Base-by-base conservation (phyloP, 306 rosid genomes). In the Castanea sativa region DNA sequence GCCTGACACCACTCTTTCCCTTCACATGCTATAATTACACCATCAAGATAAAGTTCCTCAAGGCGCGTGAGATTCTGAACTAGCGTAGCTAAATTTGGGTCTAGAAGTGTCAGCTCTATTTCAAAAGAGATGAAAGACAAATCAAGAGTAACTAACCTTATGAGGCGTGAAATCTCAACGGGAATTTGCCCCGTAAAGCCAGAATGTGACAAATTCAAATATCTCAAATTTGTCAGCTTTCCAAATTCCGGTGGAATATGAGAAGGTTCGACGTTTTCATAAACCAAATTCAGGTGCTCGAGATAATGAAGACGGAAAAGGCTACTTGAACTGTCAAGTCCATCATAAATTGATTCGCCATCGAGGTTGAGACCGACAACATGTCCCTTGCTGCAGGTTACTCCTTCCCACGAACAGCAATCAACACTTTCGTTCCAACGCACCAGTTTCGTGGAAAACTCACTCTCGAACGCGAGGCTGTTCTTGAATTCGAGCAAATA, bases 361-460 rank as follows among this genome's bases (percentile, higher is more conserved):
- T 81, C 57, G 25, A 84, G 69, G 60, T 84, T 79, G 74, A 87
- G 83, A 14, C 79, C 85, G 49, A 3, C 20, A 68, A 83, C 85
- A 74, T 13, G 59, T 6, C 87, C 89, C 1, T 58, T 4, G 0
- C 87, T 75, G 71, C 92, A 91, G 4, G 21, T 4, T 15, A 92
- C 85, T 30, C 94, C 94, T 1, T 1, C 20, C 97, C 94, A 90
- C 7, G 20, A 5, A 57, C 94, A 87, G 45, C 85, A 87, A 74
- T 57, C 82, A 5, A 56, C 1, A 41, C 7, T 80, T 33, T 38
- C 70, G 3, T 78, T 71, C 97, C 94, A 91, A 1, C 11, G 23
- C 11, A 10, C 64, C 2, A 89, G 79, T 61, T 85, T 87, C 2
- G 1, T 76, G 30, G 92, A 83, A 2, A 0, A 0, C 1, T 9